These are phyloP conservation scores for Pseudozyma sp. DNA, from an alignment of 1,284 basidiomycete species.

Conservation along the genomic window DNA sequence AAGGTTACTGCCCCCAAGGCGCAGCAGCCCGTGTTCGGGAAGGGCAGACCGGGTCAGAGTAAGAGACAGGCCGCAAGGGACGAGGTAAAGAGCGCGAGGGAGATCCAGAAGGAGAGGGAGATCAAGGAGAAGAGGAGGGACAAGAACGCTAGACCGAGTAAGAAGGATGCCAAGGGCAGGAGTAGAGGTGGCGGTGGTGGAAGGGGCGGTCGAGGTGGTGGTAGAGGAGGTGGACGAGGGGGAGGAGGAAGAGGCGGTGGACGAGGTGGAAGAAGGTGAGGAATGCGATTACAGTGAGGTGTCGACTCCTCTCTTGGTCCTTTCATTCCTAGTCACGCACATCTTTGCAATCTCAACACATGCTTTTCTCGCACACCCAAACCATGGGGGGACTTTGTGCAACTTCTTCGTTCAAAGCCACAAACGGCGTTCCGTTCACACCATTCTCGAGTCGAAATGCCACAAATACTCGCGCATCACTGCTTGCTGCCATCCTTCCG, in stretches of 20 bases:
- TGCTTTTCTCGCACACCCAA: too few relatives aligned
- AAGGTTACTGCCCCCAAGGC: conserved; percentile 53
- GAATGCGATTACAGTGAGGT: not conserved
- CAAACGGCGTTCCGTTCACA: not conserved
- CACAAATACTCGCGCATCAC: not conserved
- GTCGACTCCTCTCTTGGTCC: not conserved
- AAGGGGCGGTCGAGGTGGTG: conserved; percentile 7
- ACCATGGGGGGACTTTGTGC: too few relatives aligned
- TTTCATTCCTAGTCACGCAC: not conserved
- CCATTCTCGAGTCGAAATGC: not conserved
- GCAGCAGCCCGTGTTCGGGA: conserved; percentile 31
- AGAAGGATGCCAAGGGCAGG: conserved; percentile 27
- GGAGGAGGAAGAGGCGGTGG: conserved; percentile 12
- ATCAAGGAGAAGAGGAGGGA: conserved; percentile 52
- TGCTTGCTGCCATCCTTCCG: conserved; percentile 40
- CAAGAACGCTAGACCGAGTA: conserved; percentile 64
- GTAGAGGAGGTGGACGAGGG: conserved; percentile 5
- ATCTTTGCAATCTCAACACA: not conserved
- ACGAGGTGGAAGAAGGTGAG: conserved; percentile 22
- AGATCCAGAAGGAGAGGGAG: conserved; percentile 62
- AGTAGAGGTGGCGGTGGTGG: conserved; percentile 19
- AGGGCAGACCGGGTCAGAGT: conserved; percentile 47
- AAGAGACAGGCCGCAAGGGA: conserved; percentile 45
- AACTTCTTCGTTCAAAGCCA: too few relatives aligned
- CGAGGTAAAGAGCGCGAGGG: conserved; percentile 57